These are phyloP conservation scores for Arxiozyma heterogenica DNA, from an alignment of 1,139 yeast genomes.

Conservation along the genomic window DNA sequence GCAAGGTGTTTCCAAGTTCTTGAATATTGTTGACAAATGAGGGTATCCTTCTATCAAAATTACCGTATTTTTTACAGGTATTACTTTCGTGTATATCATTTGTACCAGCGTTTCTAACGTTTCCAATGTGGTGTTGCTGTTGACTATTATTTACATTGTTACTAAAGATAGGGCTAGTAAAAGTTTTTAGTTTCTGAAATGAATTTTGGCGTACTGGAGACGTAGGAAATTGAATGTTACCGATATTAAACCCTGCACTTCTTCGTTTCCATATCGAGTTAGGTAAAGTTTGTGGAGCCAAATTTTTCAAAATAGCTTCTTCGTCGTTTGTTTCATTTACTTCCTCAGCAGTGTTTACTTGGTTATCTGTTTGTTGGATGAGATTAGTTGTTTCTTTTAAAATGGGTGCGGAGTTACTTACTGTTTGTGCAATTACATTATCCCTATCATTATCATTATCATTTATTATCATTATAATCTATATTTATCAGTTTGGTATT, in stretches of 20 bases:
- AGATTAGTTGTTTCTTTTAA: not conserved
- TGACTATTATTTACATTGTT: not conserved
- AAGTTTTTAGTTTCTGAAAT: not conserved
- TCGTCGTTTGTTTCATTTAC: conserved; percentile 7
- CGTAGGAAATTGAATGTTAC: not conserved
- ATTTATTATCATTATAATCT: not conserved
- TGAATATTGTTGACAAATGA: not conserved
- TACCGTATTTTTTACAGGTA: not conserved
- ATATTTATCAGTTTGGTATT: not conserved
- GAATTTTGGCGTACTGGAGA: not conserved
- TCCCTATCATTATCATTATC: too few species aligned
- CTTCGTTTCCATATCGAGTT: conserved; percentile 14
- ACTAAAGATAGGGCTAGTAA: not conserved
- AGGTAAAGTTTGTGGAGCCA: conserved; percentile 24
- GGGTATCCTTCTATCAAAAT: not conserved
- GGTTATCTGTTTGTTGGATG: not conserved
- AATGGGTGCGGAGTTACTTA: not conserved
- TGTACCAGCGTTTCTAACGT: not conserved
- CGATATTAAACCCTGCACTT: not conserved
- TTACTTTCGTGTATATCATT: not conserved
- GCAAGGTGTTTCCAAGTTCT: not conserved
- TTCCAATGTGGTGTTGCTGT: not conserved
- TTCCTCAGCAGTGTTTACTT: not conserved
- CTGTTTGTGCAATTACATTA: not conserved
- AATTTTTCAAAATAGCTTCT: conserved; percentile 22